Evolutionary conservation across 1,284 basidiomycete species (phyloP).

Genomic region (Ganoderma meredithae): DNA sequence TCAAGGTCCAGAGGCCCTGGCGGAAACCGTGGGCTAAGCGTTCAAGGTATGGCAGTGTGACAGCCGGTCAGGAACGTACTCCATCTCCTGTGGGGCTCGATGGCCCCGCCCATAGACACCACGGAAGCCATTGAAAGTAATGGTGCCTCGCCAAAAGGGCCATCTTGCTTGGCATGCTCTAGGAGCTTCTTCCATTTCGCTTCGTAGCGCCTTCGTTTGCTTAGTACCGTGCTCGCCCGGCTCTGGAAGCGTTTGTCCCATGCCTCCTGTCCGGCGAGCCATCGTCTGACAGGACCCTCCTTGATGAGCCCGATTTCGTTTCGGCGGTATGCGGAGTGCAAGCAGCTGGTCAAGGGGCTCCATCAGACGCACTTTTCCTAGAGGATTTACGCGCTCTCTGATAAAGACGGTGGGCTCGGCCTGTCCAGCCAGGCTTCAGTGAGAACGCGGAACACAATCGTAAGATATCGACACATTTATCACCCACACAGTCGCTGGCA

Average conservation of each 20-base stretch:
- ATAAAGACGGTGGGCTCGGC: conserved; percentile 63
- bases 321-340: conserved; percentile 66
- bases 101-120: conserved; percentile 30
- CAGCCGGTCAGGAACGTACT: conserved; percentile 26
- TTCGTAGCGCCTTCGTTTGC: conserved; percentile 49
- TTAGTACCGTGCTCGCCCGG: conserved; percentile 49
- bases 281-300: conserved; percentile 63
- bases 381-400: conserved; percentile 86
- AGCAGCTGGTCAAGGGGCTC: conserved; percentile 74
- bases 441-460: not conserved
- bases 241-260: conserved; percentile 63
- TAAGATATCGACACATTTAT: conserved; percentile 18
- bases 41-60: too few species aligned
- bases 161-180: conserved; percentile 54
- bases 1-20: conserved; percentile 62
- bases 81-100: conserved; percentile 39
- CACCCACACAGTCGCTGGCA: not conserved
- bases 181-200: conserved; percentile 52
- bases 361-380: conserved; percentile 80
- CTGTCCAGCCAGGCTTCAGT: conserved; percentile 11
- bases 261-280: conserved; percentile 62
- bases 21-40: not conserved
- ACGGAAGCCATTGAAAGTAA: conserved; percentile 19
- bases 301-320: conserved; percentile 75
- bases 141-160: conserved; percentile 44